These are phyloP conservation scores for Alnus glutinosa DNA, from an alignment of 306 rosid genomes.

Conservation along the genomic window DNA sequence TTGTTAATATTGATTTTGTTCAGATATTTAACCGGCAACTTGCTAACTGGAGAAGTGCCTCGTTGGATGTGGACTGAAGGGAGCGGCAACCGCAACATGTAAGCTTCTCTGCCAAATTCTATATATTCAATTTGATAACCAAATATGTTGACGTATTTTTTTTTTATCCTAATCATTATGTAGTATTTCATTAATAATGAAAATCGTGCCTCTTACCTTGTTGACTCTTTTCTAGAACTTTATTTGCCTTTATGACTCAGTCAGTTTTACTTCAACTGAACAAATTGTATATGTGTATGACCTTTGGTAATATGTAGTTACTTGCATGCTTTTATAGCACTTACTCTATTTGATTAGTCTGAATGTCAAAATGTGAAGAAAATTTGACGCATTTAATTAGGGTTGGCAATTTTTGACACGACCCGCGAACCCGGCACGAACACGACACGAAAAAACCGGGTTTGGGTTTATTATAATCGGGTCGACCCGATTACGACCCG, in stretches of 20 bases:
- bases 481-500: no score
- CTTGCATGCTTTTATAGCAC: no score
- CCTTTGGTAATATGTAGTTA: no score
- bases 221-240: not conserved
- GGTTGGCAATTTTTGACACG: no score
- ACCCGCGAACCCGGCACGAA: no score
- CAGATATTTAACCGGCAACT: conserved; percentile 66
- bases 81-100: conserved; percentile 25
- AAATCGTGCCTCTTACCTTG: not conserved
- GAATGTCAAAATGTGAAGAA: not conserved
- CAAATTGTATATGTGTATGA: not conserved
- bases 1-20: not conserved
- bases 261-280: not conserved
- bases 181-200: not conserved
- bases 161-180: not conserved
- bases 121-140: not conserved
- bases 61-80: conserved; percentile 24
- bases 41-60: conserved; percentile 49
- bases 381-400: no score
- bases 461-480: no score
- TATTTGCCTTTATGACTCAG: not conserved
- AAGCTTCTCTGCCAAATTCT: conserved; percentile 36
- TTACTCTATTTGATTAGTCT: not conserved
- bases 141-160: not conserved
- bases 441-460: no score